Conservation (phyloP, 331 rosid species). For the Quercus phellos region DNA sequence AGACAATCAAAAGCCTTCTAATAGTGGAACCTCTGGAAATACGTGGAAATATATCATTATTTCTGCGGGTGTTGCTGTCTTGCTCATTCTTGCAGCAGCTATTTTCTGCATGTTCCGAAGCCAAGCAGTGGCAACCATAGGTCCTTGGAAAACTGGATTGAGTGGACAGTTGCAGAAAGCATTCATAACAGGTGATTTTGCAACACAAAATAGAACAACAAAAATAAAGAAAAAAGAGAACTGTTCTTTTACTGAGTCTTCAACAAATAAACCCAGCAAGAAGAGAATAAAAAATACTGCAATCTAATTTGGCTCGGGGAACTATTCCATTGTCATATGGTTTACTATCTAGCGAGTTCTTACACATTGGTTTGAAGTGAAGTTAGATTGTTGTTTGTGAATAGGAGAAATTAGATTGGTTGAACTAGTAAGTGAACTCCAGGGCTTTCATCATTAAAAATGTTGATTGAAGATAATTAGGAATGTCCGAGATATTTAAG, state of each 20-base stretch:
- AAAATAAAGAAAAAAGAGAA: background rate
- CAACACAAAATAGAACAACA: background rate
- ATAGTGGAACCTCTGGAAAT: slow-evolving; percentile 21
- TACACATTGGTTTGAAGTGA: background rate
- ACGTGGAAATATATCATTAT: slow-evolving; percentile 47
- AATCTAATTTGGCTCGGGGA: background rate
- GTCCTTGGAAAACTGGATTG: slow-evolving; percentile 91
- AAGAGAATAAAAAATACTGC: background rate
- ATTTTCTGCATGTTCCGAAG: slow-evolving; percentile 57
- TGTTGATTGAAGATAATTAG: background rate
- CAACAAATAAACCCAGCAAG: background rate
- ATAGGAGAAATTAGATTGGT: background rate
- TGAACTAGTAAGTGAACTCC: background rate
- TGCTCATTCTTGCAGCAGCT: slow-evolving; percentile 34
- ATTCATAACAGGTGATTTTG: slow-evolving; percentile 71
- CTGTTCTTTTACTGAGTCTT: background rate
- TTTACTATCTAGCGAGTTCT: background rate
- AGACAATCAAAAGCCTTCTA: slow-evolving; percentile 10
- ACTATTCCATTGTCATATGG: background rate
- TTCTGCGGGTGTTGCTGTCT: slow-evolving; percentile 28
- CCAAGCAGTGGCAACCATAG: slow-evolving; percentile 60
- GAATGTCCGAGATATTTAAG: background rate
- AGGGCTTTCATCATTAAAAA: background rate
- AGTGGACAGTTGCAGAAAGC: slow-evolving; percentile 97
- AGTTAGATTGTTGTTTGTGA: background rate